Conservation (phyloP, 345 rosid genomes). For the Anacardium occidentale region DNA sequence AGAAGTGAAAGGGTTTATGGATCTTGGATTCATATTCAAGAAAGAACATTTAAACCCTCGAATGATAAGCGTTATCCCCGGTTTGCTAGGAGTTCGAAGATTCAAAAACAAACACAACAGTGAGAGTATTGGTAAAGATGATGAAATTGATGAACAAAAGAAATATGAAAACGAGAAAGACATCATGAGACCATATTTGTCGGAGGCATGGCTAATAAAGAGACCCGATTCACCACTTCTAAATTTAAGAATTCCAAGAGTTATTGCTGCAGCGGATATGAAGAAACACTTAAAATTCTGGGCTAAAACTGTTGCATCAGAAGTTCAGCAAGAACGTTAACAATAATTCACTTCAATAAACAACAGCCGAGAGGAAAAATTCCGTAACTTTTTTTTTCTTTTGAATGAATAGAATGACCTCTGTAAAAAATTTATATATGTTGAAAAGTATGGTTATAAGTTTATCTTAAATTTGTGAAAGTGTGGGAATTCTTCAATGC, state of each 20-base stretch:
- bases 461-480: too few relatives aligned
- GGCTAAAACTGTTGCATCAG: slow-evolving; percentile 63
- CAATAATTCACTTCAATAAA: background rate
- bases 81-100: slow-evolving; percentile 43
- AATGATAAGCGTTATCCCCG: slow-evolving; percentile 56
- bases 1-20: slow-evolving; percentile 71
- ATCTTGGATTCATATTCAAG: slow-evolving; percentile 61
- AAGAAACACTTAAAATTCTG: slow-evolving; percentile 55
- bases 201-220: slow-evolving; percentile 68
- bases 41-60: slow-evolving; percentile 42
- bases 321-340: slow-evolving; percentile 39
- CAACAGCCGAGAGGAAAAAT: background rate
- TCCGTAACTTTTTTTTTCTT: too few relatives aligned
- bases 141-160: slow-evolving; percentile 12
- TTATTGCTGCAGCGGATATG: slow-evolving; percentile 42
- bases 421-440: too few relatives aligned
- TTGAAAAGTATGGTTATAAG: too few relatives aligned
- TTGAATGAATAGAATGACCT: too few relatives aligned
- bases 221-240: slow-evolving; percentile 54
- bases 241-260: slow-evolving; percentile 41
- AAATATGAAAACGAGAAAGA: slow-evolving; percentile 27
- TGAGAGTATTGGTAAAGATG: background rate
- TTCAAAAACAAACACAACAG: slow-evolving; percentile 4
- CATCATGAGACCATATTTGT: slow-evolving; percentile 49
- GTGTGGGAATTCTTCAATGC: too few relatives aligned